phyloP scores from a whole-genome alignment of 441 rosid species.

The Sinapis alba region DNA sequence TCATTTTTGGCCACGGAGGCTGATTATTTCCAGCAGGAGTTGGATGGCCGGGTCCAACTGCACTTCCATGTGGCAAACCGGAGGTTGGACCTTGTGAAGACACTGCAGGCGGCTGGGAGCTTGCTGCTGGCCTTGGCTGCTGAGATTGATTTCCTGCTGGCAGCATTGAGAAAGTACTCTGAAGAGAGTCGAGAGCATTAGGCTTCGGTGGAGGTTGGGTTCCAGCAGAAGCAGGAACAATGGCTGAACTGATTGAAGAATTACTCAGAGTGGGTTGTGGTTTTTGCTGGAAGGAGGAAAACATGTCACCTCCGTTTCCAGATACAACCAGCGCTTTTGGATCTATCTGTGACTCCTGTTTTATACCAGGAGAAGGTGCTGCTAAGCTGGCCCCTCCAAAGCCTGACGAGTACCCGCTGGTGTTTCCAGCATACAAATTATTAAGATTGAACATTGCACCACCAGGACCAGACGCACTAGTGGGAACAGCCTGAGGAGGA shows the following conservation, averaged over 20 bases:
- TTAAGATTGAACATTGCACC: slow-evolving; percentile 50
- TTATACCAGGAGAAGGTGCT: slow-evolving; percentile 44
- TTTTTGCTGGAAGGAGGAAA: slow-evolving; percentile 56
- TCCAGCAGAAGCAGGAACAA: slow-evolving; percentile 53
- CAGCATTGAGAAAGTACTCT: slow-evolving; percentile 62
- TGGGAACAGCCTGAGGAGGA: slow-evolving; percentile 51
- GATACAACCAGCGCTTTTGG: slow-evolving; percentile 61
- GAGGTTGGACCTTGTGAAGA: slow-evolving; percentile 58
- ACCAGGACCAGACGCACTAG: slow-evolving; percentile 45
- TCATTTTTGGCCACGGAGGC: slow-evolving; percentile 88
- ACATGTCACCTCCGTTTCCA: slow-evolving; percentile 75
- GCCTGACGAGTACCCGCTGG: slow-evolving; percentile 49
- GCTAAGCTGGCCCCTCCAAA: slow-evolving; percentile 47
- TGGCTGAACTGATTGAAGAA: slow-evolving; percentile 53
- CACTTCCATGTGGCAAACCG: slow-evolving; percentile 50
- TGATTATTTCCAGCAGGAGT: slow-evolving; percentile 53
- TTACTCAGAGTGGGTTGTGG: slow-evolving; percentile 53
- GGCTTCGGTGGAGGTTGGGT: slow-evolving; percentile 62
- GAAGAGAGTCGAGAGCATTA: slow-evolving; percentile 69
- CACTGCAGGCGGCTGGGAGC: slow-evolving; percentile 49
- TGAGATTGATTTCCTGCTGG: slow-evolving; percentile 65
- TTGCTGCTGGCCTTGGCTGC: slow-evolving; percentile 51
- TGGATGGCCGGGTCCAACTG: slow-evolving; percentile 60
- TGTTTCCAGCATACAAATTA: slow-evolving; percentile 62
- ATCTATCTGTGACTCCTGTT: slow-evolving; percentile 50